Evolutionary conservation across 495 filamentous ascomycete species (phyloP), one percentile per base, ranked within the genome.

Genomic region (Penicillium fimorum): DNA sequence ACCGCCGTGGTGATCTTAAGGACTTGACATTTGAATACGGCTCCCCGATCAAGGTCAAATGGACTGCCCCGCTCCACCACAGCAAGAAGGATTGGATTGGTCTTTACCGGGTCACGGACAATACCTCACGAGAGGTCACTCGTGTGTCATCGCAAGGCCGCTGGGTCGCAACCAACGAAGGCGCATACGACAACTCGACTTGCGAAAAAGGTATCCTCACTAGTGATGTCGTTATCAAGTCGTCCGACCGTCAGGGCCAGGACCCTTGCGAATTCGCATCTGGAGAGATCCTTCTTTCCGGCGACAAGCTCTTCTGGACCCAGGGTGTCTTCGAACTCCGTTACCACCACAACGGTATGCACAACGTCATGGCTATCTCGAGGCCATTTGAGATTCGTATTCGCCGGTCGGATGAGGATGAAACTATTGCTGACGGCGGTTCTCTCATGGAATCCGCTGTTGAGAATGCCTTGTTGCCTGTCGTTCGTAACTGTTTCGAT

Each of bases 291-390:
- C 69, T 89, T 37, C 97, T 98, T 62, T 79, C 84, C 15, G 92
- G 92, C 38, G 92, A 97, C 79, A 97, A 97, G 76, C 80, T 94
- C 13, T 97, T 91, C 84, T 98, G 94, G 94, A 94, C 87, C 1
- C 88, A 92, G 40, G 94, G 94, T 47, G 88, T 91, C 38, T 97
- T 95, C 67, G 94, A 98, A 65, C 92, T 98, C 74, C 86, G 94
- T 10, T 97, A 96, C 74, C 94, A 98, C 77, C 94, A 98, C 74
- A 87, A 90, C 61, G 91, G 90, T 55, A 88, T 89, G 64, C 90
- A 97, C 71, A 90, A 90, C 62, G 93, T 97, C 67, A 96, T 98
- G 95, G 87, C 92, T 18, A 90, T 97, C 60, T 96, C 91, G 15
- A 80, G 88, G 64, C 92, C 94, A 0, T 97, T 98, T 64, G 94